phyloP scores from a whole-genome alignment of 2,329 filamentous ascomycete species.

The Botrytis paeoniae region DNA sequence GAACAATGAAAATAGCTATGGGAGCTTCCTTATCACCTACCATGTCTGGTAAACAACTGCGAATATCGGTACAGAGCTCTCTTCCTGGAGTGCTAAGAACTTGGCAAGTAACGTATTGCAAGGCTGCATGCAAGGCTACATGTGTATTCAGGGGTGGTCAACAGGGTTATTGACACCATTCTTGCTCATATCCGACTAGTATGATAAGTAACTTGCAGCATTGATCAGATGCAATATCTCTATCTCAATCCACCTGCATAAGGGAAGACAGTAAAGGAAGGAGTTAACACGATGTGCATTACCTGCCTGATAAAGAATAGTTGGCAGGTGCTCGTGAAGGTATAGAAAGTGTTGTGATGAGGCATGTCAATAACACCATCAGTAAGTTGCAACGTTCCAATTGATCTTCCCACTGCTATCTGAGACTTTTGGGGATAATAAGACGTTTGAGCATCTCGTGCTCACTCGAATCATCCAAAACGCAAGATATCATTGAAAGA shows the following conservation, averaged over 20 bases:
- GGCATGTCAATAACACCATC: conserved; percentile 7
- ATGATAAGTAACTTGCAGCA: conserved; percentile 4
- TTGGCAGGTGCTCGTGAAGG: neutral
- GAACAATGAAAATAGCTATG: conserved; percentile 8
- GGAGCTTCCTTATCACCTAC: conserved; percentile 15
- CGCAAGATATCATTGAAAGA: too few relatives aligned
- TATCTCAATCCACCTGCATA: conserved; percentile 7
- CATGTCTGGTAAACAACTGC: neutral
- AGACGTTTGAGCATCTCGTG: neutral
- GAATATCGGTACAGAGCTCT: neutral
- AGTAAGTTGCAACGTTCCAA: neutral
- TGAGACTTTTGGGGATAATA: neutral
- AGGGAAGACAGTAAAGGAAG: conserved; percentile 7
- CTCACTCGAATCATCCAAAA: neutral
- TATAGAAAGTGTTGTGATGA: conserved; percentile 3
- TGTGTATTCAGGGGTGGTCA: neutral
- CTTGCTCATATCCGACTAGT: neutral
- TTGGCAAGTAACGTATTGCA: neutral
- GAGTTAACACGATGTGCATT: conserved; percentile 1
- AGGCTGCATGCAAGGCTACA: conserved; percentile 8
- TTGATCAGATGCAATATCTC: neutral
- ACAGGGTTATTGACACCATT: conserved; percentile 5
- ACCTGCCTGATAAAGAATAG: conserved; percentile 18
- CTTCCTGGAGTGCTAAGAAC: neutral
- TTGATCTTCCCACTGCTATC: neutral